Conservation (phyloP, 1,284 basidiomycete genomes). For the Cutaneotrichosporon mucoides region DNA sequence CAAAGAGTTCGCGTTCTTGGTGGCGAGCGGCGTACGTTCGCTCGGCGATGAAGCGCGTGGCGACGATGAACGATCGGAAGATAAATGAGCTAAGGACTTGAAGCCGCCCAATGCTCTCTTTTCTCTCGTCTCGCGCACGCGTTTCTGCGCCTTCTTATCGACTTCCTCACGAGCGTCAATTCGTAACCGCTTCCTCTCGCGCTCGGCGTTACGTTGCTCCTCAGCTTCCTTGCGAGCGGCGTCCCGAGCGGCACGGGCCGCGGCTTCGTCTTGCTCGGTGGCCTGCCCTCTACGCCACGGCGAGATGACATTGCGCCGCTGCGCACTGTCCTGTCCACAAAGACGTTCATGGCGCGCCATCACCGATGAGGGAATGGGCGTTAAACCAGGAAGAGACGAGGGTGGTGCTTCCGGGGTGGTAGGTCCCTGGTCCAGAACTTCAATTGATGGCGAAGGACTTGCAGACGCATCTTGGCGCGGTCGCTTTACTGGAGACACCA, state of each 20-base stretch:
- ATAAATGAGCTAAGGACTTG: constrained; percentile 16
- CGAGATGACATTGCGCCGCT: constrained; percentile 9
- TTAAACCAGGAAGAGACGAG: background rate
- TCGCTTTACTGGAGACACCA: background rate
- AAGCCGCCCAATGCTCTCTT: constrained; percentile 12
- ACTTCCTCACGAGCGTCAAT: constrained; percentile 2
- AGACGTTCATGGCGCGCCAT: constrained; percentile 23
- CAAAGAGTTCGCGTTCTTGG: constrained; percentile 3
- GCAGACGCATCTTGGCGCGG: background rate
- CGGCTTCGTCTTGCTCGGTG: background rate
- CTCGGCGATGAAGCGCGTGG: constrained; percentile 12
- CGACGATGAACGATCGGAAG: constrained; percentile 16
- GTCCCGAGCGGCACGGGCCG: background rate
- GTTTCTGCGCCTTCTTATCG: background rate
- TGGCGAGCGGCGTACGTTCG: background rate
- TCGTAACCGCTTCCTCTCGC: constrained; percentile 7
- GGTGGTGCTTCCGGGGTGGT: background rate
- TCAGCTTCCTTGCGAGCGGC: background rate
- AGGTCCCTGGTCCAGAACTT: background rate
- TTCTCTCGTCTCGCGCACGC: background rate
- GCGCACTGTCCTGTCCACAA: constrained; percentile 22
- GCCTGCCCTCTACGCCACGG: constrained; percentile 15
- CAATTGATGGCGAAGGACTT: background rate
- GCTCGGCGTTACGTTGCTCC: constrained; percentile 2
- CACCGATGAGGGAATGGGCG: constrained; percentile 21